Percentiles rank a stretch among this genome's conserved stretches.
Evolutionary conservation across 2,329 filamentous ascomycete species (phyloP).

Genomic region (Mycosphaerella arachidis): DNA sequence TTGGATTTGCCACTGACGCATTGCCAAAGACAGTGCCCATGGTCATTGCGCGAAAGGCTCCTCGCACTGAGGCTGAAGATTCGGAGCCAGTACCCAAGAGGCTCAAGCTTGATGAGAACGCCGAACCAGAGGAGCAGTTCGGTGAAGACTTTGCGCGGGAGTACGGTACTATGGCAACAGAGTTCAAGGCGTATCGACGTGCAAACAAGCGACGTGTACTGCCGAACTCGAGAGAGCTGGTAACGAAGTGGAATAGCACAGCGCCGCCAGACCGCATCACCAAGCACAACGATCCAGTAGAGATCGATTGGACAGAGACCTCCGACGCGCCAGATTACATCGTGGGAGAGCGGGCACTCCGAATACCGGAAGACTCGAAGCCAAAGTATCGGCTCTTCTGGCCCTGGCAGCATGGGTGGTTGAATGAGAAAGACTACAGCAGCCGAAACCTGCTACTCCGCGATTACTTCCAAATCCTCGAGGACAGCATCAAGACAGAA

Average conservation of each 20-base stretch:
- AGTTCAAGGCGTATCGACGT: conserved; percentile 86
- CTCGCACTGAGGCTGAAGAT: conserved; percentile 77
- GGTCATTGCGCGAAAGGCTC: conserved; percentile 76
- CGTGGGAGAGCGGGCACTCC: conserved; percentile 73
- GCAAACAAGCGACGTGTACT: conserved; percentile 90
- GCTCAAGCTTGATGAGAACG: conserved; percentile 58
- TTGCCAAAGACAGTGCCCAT: conserved; percentile 92
- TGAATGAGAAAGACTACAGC: conserved; percentile 85
- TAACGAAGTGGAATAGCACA: conserved; percentile 87
- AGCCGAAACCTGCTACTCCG: conserved; percentile 76
- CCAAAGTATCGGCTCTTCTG: conserved; percentile 90
- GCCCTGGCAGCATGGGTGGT: conserved; percentile 80
- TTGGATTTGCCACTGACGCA: conserved; percentile 93
- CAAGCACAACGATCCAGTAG: conserved; percentile 89
- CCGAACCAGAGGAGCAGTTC: conserved; percentile 71
- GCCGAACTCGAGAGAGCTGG: conserved; percentile 95
- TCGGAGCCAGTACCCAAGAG: conserved; percentile 71
- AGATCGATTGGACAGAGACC: conserved; percentile 93
- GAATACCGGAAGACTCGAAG: conserved; percentile 82
- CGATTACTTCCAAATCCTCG: conserved; percentile 81
- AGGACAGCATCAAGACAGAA: conserved; percentile 81
- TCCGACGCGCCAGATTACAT: conserved; percentile 69
- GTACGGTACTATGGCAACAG: conserved; percentile 77
- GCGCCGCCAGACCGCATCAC: conserved; percentile 81
- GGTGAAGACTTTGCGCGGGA: conserved; percentile 70